Evolutionary conservation across 306 rosid genomes (phyloP), one percentile per base, ranked within the genome.

Genomic region (Oemleria cerasiformis): DNA sequence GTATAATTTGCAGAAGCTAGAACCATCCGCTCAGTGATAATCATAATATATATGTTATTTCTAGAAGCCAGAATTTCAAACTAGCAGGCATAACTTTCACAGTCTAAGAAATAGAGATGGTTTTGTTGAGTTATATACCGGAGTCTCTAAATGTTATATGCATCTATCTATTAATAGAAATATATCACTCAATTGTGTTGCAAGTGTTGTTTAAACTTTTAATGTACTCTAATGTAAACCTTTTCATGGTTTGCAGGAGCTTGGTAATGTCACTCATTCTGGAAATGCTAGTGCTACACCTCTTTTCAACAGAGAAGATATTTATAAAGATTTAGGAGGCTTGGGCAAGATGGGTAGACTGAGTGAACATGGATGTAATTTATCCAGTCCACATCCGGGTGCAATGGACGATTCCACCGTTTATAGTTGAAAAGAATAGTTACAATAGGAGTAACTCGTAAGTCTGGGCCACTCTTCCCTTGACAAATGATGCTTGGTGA

Each of bases 251-350:
- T 77, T 45, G 59, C 81, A 77, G 83, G 59, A 45, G 45, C n/a
- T 60, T 53, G 20, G 7, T 55, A 44, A 54, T 45, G 34, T 61
- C 54, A 53, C 44, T 20, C 50, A 45, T 51, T 40, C 44, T 48
- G 84, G 62, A 36, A 39, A 55, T 41, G 72, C 36, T 69, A 77
- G 57, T 19, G 75, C 53, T 4, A 13, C 45, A 6, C 61, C 56
- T 59, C 9, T 16, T 65, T 2, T 10, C 16, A 73, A 67, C 67
- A 74, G 43, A 23, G 51, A 50, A 51, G 82, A 83, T 40, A 15
- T 65, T 39, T 82, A 68, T 49, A 58, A 43, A 16, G 83, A 56
- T 39, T 69, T 84, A 61, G 86, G 68, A 67, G 80, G 59, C 55
- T 72, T 83, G 74, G 65, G 68, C 65, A 55, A 39, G 70, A 42